Conservation (phyloP, 2,329 filamentous ascomycete genomes). For the Cladosporium sp. region DNA sequence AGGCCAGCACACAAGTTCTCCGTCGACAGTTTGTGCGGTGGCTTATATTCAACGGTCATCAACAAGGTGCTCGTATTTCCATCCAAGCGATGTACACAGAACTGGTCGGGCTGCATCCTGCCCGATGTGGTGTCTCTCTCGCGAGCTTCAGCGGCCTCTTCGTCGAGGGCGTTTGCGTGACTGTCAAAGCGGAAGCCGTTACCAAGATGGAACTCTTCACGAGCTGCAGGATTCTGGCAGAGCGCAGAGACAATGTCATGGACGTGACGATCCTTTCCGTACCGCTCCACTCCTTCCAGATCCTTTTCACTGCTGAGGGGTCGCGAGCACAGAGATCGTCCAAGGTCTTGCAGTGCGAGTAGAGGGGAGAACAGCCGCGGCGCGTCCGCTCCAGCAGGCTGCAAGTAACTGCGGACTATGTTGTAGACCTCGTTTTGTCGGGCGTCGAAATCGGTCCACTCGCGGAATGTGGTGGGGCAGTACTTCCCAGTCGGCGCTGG, state of each 20-base stretch:
- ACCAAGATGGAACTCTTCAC: conserved; percentile 9
- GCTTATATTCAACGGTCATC: conserved; percentile 20
- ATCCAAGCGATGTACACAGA: conserved; percentile 7
- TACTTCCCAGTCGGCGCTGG: conserved; percentile 7
- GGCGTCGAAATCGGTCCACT: conserved; percentile 10
- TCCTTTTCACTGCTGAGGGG: conserved; percentile 13
- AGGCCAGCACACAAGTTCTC: conserved; percentile 17
- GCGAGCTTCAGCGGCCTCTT: neutral
- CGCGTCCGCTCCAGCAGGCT: too few relatives aligned
- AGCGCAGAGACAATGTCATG: conserved; percentile 3
- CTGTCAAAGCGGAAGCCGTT: conserved; percentile 9
- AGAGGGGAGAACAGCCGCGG: too few relatives aligned
- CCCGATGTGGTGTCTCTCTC: neutral
- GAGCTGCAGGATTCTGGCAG: conserved; percentile 5
- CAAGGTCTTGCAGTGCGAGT: too few relatives aligned
- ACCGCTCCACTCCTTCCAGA: conserved; percentile 9
- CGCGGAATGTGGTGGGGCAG: conserved; percentile 3
- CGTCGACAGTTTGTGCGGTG: conserved; percentile 21
- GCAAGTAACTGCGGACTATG: neutral
- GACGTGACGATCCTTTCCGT: conserved; percentile 7
- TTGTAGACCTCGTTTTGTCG: conserved; percentile 5
- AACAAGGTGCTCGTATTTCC: conserved; percentile 2
- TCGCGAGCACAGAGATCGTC: neutral
- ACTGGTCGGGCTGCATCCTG: conserved; percentile 9
- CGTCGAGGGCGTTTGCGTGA: conserved; percentile 4